These are phyloP conservation scores for Colletotrichum sp. DNA, from an alignment of 2,329 filamentous ascomycete genomes.

Conservation along the genomic window DNA sequence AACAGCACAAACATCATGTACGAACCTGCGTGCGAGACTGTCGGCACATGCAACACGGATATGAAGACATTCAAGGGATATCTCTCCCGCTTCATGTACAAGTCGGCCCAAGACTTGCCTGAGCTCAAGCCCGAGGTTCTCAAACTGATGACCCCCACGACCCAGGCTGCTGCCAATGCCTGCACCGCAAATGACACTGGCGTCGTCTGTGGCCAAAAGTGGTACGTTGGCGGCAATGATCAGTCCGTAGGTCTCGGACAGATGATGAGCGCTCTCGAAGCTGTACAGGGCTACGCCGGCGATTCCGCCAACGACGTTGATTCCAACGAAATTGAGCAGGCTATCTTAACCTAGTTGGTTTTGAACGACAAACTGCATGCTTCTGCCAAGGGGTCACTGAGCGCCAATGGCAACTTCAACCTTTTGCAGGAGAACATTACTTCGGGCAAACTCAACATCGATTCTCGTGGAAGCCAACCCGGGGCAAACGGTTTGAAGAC, in stretches of 20 bases:
- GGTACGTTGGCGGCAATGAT: slow-evolving; percentile 65
- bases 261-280: slow-evolving; percentile 69
- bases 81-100: slow-evolving; percentile 68
- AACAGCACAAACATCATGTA: slow-evolving; percentile 66
- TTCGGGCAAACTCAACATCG: background rate
- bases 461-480: background rate
- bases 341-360: background rate
- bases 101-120: slow-evolving; percentile 61
- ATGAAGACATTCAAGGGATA: slow-evolving; percentile 74
- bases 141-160: slow-evolving; percentile 53
- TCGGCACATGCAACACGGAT: slow-evolving; percentile 63
- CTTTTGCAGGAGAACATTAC: background rate
- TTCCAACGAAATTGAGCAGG: background rate
- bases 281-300: slow-evolving; percentile 57
- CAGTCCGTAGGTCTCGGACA: slow-evolving; percentile 61
- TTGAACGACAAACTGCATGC: background rate
- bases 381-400: background rate
- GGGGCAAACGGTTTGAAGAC: background rate
- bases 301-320: background rate
- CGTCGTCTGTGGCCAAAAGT: slow-evolving; percentile 64
- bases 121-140: slow-evolving; percentile 53
- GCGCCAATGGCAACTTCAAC: background rate
- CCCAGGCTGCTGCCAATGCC: slow-evolving; percentile 57
- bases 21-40: slow-evolving; percentile 69
- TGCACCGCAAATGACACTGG: slow-evolving; percentile 62